A percentile compares a stretch with the other conserved stretches of the same genome.
phyloP scores from a whole-genome alignment of 768 basidiomycete genomes.

The Collybiopsis confluens region DNA sequence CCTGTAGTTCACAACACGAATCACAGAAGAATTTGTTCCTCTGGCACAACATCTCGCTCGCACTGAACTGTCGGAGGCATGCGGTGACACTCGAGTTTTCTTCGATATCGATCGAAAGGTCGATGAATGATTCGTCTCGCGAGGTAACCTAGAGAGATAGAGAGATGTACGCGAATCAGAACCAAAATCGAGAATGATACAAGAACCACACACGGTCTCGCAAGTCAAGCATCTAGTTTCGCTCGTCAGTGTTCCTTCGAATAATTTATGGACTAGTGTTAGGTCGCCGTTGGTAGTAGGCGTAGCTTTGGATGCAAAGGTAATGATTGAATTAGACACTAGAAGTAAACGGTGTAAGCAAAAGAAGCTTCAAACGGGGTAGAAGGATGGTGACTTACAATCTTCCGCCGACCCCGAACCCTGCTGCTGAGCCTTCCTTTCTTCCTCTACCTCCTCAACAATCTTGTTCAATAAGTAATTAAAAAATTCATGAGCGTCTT shows the following conservation, averaged over 20 bases:
- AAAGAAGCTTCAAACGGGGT: conserved; percentile 1
- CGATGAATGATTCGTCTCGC: conserved; percentile 94
- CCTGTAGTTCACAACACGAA: conserved; percentile 92
- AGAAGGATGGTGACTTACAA: conserved; percentile 41
- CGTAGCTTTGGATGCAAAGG: conserved; percentile 44
- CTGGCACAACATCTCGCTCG: conserved; percentile 97
- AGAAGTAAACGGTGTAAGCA: conserved; percentile 10
- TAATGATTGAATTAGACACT: conserved; percentile 62
- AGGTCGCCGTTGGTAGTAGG: conserved; percentile 39
- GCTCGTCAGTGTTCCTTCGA: conserved; percentile 91
- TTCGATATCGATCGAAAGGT: conserved; percentile 99
- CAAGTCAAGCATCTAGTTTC: conserved; percentile 98
- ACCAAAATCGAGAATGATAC: conserved; percentile 5
- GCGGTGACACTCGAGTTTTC: conserved; percentile 96
- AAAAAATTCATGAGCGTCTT: conserved; percentile 98
- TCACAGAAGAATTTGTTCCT: conserved; percentile 99
- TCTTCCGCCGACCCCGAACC: conserved; percentile 49
- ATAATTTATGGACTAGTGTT: conserved; percentile 88
- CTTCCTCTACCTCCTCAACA: conserved; percentile 87
- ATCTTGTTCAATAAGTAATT: conserved; percentile 92
- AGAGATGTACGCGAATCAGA: conserved; percentile 4
- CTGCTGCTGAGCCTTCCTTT: conserved; percentile 42
- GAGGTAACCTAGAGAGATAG: conserved; percentile 62
- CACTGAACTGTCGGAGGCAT: conserved; percentile 94
- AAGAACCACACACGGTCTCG: conserved; percentile 70